Conservation (phyloP, 1,139 yeast genomes). For the Zygosaccharomyces pseudobailii region DNA sequence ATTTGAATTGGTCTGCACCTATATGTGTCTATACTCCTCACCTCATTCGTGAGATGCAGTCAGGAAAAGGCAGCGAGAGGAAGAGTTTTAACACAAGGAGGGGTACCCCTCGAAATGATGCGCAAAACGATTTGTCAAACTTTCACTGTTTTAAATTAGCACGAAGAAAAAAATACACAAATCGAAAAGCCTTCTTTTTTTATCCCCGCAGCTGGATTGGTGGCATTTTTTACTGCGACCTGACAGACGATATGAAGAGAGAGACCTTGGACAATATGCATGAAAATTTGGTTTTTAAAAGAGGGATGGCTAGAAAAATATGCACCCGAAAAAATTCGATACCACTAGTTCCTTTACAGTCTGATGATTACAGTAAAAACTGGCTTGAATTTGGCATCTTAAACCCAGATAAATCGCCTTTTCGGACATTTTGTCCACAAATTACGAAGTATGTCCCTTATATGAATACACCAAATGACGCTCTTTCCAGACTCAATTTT, state of each 20-base stretch:
- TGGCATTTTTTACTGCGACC: conserved; percentile 54
- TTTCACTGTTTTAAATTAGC: conserved; percentile 58
- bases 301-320: conserved; percentile 1
- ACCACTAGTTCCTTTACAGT: conserved; percentile 56
- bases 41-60: conserved; percentile 9
- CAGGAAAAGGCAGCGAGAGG: conserved; percentile 6
- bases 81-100: neutral
- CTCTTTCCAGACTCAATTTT: conserved; percentile 2
- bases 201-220: conserved; percentile 63
- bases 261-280: conserved; percentile 32
- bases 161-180: conserved; percentile 55
- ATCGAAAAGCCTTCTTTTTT: conserved; percentile 45
- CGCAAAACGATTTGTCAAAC: conserved; percentile 26
- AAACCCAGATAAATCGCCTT: conserved; percentile 4
- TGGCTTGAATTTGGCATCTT: conserved; percentile 41
- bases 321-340: conserved; percentile 39
- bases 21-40: conserved; percentile 41
- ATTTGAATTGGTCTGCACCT: conserved; percentile 50
- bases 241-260: conserved; percentile 31
- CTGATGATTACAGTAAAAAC: conserved; percentile 50
- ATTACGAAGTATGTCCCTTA: conserved; percentile 53
- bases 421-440: conserved; percentile 15
- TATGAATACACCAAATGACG: conserved; percentile 44
- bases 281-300: conserved; percentile 18
- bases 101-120: conserved; percentile 12